Evolutionary conservation across 345 rosid species (phyloP), one percentile per base, ranked within the genome.

Genomic region (Eutrema heterophyllum): DNA sequence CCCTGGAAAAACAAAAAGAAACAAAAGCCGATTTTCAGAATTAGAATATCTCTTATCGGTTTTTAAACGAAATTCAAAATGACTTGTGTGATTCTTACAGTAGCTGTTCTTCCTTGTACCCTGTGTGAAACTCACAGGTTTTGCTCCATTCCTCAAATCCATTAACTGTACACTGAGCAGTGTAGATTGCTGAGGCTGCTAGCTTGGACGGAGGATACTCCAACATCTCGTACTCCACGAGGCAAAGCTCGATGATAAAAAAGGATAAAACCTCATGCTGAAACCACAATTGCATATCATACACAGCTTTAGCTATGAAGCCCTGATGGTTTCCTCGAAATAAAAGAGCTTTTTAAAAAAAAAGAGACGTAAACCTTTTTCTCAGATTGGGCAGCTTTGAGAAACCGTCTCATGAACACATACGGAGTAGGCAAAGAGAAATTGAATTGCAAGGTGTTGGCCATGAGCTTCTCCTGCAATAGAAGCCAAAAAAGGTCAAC

Each of bases 371-470:
- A 49, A 43, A 91, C 97, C 96, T 88, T 91, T 84, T 81, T 91
- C 79, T 94, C 89, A 51, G 90, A 86, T 73, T 84, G 76, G 30
- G 96, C 87, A 53, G 90, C 93, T 82, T 94, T 94, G 26, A 92
- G 90, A 84, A 84, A 94, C 81, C 97, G 81, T 79, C 78, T 88
- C 97, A 94, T 86, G 70, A 94, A 94, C 77, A 92, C 96, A 70
- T 87, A 94, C 1, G 97, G 86, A 65, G 98, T 91, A 38, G 97
- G 96, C 44, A 87, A 64, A 36, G 90, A 94, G 52, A 94, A 69
- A 55, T 89, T 91, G 67, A 89, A 94, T 59, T 88, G 89, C 69
- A 91, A 58, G 15, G 89, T 77, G 40, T 83, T 89, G 24, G 88
- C 82, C 86, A 94, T 88, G 58, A 88, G 50, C 79, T 89, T 88